Base-by-base conservation (phyloP, 2,329 filamentous ascomycete species). In the Sclerotinia nivalis region DNA sequence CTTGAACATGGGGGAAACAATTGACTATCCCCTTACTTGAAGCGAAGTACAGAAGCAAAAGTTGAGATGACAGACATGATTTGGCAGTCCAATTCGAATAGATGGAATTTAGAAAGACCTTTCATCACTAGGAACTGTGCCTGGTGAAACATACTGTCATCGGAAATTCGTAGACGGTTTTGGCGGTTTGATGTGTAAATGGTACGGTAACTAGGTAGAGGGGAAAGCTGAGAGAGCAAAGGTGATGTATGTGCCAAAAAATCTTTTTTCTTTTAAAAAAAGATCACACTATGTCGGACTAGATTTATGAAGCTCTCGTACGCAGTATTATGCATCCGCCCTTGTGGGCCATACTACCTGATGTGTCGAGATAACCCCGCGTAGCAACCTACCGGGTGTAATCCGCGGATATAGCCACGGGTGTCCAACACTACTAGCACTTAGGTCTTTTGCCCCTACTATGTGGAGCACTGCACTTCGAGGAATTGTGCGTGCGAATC, bases 381-480 rank as follows among this genome's bases (percentile, higher is more conserved):
- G 31, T 37, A 22, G 31, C 31, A 37, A n/a, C 2, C 31, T 56
- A 37, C 10, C 10, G 54, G 20, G 6, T 56, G 5, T 56, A n/a
- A 22, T 20, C 20, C 1, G 54, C 31, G 31, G 54, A 56, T 56
- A 56, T 9, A 37, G 54, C 54, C 54, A 56, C 54, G 31, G 20
- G 34, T 12, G n/a, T 22, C 2, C 20, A 34, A 8, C 10, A 56
- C 20, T 56, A 34, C 10, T 34, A 5, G 34, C 54, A 56, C 31
- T 0, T 56, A 22, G 9, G 22, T 37, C 10, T 13, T 10, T n/a
- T 9, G 20, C 8, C 22, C 5, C 31, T 12, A 0, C 9, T 0
- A 10, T n/a, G 6, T 5, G 20, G 31, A 56, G 37, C 9, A 40
- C 37, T 40, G 54, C 54, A 37, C 2, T 13, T 37, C n/a, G 31